Percentiles rank a stretch among this genome's conserved stretches.
Conservation (phyloP, 1,284 basidiomycete species). For the Sparassis latifolia region DNA sequence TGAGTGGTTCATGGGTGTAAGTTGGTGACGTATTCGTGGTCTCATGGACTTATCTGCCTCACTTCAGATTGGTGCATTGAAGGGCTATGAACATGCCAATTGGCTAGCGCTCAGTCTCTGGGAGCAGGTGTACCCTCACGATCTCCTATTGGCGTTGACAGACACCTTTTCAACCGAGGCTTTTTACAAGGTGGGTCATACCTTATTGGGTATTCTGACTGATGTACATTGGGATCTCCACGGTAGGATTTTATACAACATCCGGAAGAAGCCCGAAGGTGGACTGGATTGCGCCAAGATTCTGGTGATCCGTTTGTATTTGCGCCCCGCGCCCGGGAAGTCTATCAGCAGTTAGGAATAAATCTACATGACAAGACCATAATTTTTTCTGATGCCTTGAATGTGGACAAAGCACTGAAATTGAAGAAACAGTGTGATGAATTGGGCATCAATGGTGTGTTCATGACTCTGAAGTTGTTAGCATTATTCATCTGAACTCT, state of each 20-base stretch:
- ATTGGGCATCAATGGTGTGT: slow-evolving; percentile 67
- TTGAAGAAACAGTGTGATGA: slow-evolving; percentile 70
- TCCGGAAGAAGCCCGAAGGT: slow-evolving; percentile 56
- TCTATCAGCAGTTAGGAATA: slow-evolving; percentile 64
- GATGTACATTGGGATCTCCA: too few relatives aligned
- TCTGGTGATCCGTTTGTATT: slow-evolving; percentile 83
- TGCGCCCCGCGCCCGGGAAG: slow-evolving; percentile 62
- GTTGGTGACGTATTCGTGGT: too few relatives aligned
- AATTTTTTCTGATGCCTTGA: slow-evolving; percentile 79
- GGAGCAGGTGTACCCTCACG: slow-evolving; percentile 69
- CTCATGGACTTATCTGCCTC: background rate
- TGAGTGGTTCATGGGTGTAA: slow-evolving; percentile 86
- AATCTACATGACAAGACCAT: slow-evolving; percentile 64
- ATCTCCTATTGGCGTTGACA: slow-evolving; percentile 70
- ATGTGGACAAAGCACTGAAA: slow-evolving; percentile 62
- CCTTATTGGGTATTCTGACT: too few relatives aligned
- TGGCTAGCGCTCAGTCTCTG: slow-evolving; percentile 73
- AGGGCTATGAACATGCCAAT: slow-evolving; percentile 78
- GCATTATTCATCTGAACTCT: background rate
- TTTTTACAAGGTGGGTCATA: slow-evolving; percentile 63
- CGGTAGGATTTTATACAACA: slow-evolving; percentile 56
- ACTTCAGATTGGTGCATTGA: slow-evolving; percentile 67
- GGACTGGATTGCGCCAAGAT: slow-evolving; percentile 87
- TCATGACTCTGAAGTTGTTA: background rate
- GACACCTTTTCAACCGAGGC: slow-evolving; percentile 86